phyloP scores from a whole-genome alignment of 768 basidiomycete genomes.

The Dioszegia hungarica region DNA sequence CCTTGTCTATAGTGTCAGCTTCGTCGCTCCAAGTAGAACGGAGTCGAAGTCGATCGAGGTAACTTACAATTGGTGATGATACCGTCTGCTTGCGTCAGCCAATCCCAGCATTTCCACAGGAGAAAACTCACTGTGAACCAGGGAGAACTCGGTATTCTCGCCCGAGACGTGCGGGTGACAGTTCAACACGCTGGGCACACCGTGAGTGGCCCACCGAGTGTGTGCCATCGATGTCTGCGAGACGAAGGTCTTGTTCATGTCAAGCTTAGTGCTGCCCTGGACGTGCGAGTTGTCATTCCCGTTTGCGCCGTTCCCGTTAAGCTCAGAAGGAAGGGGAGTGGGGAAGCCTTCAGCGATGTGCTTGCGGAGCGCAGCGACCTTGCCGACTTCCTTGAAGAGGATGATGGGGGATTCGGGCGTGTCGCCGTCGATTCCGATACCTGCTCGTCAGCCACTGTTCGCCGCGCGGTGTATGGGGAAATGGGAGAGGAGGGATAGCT shows the following conservation, averaged over 20 bases:
- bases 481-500: slow-evolving; percentile 17
- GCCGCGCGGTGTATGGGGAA: not conserved
- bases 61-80: slow-evolving; percentile 89
- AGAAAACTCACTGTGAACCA: slow-evolving; percentile 77
- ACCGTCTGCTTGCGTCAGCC: slow-evolving; percentile 56
- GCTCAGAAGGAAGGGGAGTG: slow-evolving; percentile 24
- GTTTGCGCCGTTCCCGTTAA: slow-evolving; percentile 9
- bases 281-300: slow-evolving; percentile 12
- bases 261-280: slow-evolving; percentile 55
- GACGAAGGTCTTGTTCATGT: slow-evolving; percentile 70
- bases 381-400: slow-evolving; percentile 93
- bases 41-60: too few species aligned
- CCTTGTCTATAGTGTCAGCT: slow-evolving; percentile 52
- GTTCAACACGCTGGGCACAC: slow-evolving; percentile 76
- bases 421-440: slow-evolving; percentile 76
- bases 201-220: slow-evolving; percentile 99
- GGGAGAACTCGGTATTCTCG: slow-evolving; percentile 68
- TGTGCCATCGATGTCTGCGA: slow-evolving; percentile 96
- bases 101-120: not conserved
- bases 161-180: slow-evolving; percentile 94
- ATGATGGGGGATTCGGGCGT: slow-evolving; percentile 66
- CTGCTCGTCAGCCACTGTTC: slow-evolving; percentile 31
- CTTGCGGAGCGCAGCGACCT: slow-evolving; percentile 87
- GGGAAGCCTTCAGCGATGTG: slow-evolving; percentile 58
- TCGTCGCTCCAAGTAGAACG: not conserved